Evolutionary conservation across 2,329 filamentous ascomycete genomes (phyloP).

Genomic region (Apiospora malaysiana): DNA sequence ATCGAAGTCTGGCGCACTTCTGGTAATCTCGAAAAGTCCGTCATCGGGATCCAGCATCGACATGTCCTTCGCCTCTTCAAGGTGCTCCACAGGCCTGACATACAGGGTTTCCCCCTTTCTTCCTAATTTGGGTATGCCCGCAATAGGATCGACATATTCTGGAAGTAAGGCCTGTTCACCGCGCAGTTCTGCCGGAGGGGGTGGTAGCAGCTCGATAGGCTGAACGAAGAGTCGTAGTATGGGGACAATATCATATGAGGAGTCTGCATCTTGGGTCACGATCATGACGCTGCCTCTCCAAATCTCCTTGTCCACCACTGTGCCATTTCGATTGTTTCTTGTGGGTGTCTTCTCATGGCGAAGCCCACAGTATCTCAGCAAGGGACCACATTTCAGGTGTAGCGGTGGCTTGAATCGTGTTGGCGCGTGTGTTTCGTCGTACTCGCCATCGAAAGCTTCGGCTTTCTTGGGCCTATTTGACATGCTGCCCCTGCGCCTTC

Average conservation of each 20-base stretch:
- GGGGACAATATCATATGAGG: slow-evolving; percentile 80
- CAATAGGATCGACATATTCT: slow-evolving; percentile 88
- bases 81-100: slow-evolving; percentile 85
- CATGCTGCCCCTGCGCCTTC: slow-evolving; percentile 53
- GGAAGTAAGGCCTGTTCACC: slow-evolving; percentile 70
- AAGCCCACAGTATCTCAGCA: slow-evolving; percentile 89
- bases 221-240: slow-evolving; percentile 86
- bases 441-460: slow-evolving; percentile 70
- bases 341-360: slow-evolving; percentile 62
- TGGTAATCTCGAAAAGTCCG: slow-evolving; percentile 78
- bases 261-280: slow-evolving; percentile 84
- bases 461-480: slow-evolving; percentile 58
- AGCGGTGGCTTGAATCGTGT: slow-evolving; percentile 83
- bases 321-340: slow-evolving; percentile 44
- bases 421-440: slow-evolving; percentile 66
- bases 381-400: slow-evolving; percentile 87
- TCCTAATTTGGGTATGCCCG: slow-evolving; percentile 84
- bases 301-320: slow-evolving; percentile 68
- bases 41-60: slow-evolving; percentile 80
- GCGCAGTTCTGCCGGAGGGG: slow-evolving; percentile 73
- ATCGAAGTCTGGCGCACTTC: slow-evolving; percentile 57
- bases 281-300: slow-evolving; percentile 98
- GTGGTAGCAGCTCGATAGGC: slow-evolving; percentile 80
- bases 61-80: slow-evolving; percentile 78
- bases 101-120: slow-evolving; percentile 86